phyloP scores from a whole-genome alignment of 1,284 basidiomycete species.

The Malassezia sympodialis region DNA sequence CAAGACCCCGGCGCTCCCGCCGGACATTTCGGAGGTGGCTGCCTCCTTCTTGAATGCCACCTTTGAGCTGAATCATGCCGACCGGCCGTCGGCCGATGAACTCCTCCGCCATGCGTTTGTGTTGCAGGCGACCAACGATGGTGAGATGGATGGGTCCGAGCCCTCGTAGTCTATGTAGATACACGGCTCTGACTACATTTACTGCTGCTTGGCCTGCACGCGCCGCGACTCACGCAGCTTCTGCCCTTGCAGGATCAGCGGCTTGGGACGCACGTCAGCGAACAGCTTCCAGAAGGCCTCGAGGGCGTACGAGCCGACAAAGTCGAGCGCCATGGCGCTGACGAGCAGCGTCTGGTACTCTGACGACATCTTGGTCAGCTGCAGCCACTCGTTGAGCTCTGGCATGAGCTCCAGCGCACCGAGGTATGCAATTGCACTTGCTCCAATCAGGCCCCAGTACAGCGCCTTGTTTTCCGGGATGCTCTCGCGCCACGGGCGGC shows the following conservation, averaged over 20 bases:
- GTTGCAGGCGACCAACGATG: conserved; percentile 5
- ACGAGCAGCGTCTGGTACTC: conserved; percentile 52
- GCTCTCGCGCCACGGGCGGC: conserved; percentile 38
- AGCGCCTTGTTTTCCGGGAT: conserved; percentile 41
- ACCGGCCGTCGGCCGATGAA: conserved; percentile 33
- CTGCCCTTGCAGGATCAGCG: conserved; percentile 58
- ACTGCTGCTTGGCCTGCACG: background rate
- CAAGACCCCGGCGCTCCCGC: conserved; percentile 30
- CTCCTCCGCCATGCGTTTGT: conserved; percentile 40
- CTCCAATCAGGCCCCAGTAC: conserved; percentile 38
- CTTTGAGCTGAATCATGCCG: conserved; percentile 38
- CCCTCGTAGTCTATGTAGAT: background rate
- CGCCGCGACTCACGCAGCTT: background rate
- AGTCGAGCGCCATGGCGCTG: conserved; percentile 71
- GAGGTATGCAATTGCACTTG: conserved; percentile 33
- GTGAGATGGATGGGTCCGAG: background rate
- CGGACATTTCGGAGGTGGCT: conserved; percentile 36
- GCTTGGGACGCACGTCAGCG: conserved; percentile 74
- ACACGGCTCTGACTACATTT: background rate
- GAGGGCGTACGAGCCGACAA: conserved; percentile 72
- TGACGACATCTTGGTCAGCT: conserved; percentile 80
- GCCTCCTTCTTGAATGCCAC: conserved; percentile 35
- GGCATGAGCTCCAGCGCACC: conserved; percentile 66
- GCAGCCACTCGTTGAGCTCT: conserved; percentile 90
- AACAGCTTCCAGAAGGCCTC: conserved; percentile 81